A percentile compares a stretch with the other conserved stretches of the same genome.
phyloP scores from a whole-genome alignment of 495 filamentous ascomycete genomes.

The Penicillium arizonense region DNA sequence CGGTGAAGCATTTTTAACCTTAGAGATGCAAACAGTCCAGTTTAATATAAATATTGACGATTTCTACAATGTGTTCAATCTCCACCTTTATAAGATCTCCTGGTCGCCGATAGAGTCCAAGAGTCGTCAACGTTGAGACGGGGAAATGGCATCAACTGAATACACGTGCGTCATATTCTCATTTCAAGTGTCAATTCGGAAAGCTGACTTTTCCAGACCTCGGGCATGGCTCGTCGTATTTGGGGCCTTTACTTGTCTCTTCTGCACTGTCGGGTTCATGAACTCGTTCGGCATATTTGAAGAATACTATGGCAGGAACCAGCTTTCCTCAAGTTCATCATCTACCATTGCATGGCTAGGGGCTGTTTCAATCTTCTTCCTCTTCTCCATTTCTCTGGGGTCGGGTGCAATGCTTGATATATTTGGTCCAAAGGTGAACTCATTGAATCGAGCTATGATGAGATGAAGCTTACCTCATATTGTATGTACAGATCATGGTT shows the following conservation, averaged over 20 bases:
- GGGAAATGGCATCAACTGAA: constrained; percentile 9
- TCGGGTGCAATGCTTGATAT: constrained; percentile 37
- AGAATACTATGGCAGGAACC: constrained; percentile 55
- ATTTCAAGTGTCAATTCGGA: background rate
- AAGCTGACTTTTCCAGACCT: constrained; percentile 7
- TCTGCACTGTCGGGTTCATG: constrained; percentile 57
- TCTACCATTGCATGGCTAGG: constrained; percentile 63
- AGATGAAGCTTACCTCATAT: background rate
- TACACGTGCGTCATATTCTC: constrained; percentile 20
- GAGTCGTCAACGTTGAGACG: too few relatives aligned
- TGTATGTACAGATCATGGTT: constrained; percentile 22
- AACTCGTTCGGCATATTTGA: constrained; percentile 66
- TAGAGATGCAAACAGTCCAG: background rate
- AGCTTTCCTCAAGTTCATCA: constrained; percentile 43
- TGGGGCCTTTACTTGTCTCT: constrained; percentile 32
- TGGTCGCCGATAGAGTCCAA: too few relatives aligned
- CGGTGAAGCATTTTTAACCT: background rate
- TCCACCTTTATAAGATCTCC: too few relatives aligned
- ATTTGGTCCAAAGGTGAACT: constrained; percentile 32
- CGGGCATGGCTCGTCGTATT: constrained; percentile 26
- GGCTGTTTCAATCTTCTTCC: constrained; percentile 44
- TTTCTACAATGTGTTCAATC: background rate
- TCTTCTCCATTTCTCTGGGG: constrained; percentile 32
- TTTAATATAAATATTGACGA: background rate
- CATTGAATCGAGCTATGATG: background rate